Percentiles rank a stretch among this genome's conserved stretches.
These are phyloP conservation scores for Musa schizocarpa DNA, from an alignment of 176 grass and related monocot species.

Conservation along the genomic window DNA sequence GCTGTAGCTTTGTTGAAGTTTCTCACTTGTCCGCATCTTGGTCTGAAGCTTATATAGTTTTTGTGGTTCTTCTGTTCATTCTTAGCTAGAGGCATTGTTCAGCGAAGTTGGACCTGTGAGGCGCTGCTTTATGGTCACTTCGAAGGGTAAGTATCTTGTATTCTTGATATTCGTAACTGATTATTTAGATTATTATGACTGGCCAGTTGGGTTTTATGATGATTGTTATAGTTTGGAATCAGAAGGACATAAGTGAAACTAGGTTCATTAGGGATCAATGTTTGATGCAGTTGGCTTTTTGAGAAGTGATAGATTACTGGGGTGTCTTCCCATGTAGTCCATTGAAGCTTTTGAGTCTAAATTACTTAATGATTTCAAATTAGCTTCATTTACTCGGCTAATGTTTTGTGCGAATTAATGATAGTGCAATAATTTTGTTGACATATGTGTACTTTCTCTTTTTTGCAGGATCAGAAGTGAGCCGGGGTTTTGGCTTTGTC, in stretches of 20 bases:
- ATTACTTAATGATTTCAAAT: background rate
- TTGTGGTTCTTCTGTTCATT: background rate
- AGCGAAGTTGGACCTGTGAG: constrained; percentile 87
- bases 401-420: background rate
- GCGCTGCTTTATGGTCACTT: constrained; percentile 83
- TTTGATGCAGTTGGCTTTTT: background rate
- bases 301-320: background rate
- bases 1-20: background rate
- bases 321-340: background rate
- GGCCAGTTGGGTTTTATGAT: background rate
- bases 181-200: background rate
- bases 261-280: background rate
- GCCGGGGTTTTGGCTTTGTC: constrained; percentile 71
- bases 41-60: background rate
- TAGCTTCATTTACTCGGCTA: constrained; percentile 3
- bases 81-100: constrained; percentile 68
- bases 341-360: background rate
- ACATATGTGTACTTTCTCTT: constrained; percentile 1
- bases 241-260: background rate
- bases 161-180: background rate
- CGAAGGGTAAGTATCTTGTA: constrained; percentile 35
- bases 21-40: background rate
- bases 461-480: constrained; percentile 63
- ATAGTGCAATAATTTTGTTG: background rate
- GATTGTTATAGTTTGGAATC: background rate